Conservation (phyloP, 345 rosid genomes). For the Citrus australasica region DNA sequence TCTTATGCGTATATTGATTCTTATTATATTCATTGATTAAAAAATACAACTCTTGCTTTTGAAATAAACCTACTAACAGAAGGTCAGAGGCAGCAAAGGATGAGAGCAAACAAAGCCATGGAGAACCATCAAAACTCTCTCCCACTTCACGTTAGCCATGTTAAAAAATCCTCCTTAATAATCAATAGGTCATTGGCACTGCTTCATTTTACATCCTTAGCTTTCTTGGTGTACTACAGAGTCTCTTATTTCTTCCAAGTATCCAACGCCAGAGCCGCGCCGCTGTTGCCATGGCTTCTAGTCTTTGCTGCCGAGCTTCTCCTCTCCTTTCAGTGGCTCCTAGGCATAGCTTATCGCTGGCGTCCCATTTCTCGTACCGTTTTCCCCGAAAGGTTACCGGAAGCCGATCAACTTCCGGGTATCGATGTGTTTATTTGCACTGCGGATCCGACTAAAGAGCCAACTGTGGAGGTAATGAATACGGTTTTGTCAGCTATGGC, state of each 20-base stretch:
- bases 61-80: too few species aligned
- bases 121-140: slow-evolving; percentile 3
- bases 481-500: slow-evolving; percentile 48
- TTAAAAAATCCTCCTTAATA: slow-evolving; percentile 17
- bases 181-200: slow-evolving; percentile 23
- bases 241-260: slow-evolving; percentile 23
- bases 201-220: slow-evolving; percentile 30
- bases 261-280: background rate
- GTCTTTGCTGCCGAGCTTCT: slow-evolving; percentile 28
- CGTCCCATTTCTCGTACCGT: slow-evolving; percentile 27
- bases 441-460: slow-evolving; percentile 42
- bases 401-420: slow-evolving; percentile 27
- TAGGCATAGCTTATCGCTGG: slow-evolving; percentile 27
- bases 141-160: slow-evolving; percentile 25
- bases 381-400: slow-evolving; percentile 36
- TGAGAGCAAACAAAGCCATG: slow-evolving; percentile 8
- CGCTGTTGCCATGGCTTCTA: slow-evolving; percentile 20
- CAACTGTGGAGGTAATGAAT: slow-evolving; percentile 36
- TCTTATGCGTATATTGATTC: too few species aligned
- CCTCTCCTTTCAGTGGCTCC: slow-evolving; percentile 33
- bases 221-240: slow-evolving; percentile 29
- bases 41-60: too few species aligned
- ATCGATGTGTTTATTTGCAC: slow-evolving; percentile 49
- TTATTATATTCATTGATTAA: too few species aligned
- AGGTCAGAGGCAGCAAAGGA: background rate